phyloP scores from a whole-genome alignment of 441 rosid genomes.

The Syzygium malaccense region DNA sequence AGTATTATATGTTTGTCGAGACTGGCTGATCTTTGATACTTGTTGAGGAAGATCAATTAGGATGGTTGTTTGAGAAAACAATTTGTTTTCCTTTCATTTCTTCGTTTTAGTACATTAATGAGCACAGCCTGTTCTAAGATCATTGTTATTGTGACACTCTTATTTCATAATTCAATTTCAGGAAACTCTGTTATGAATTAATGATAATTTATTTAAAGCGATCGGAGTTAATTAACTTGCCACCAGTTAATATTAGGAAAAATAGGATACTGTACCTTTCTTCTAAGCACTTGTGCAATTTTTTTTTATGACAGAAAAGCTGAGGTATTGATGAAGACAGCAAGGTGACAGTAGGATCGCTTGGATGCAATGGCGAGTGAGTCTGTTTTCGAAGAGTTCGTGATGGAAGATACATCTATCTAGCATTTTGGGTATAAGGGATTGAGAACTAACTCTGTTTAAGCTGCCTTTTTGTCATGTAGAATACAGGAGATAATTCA shows the following conservation, averaged over 20 bases:
- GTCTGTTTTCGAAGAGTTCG: not conserved
- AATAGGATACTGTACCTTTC: not conserved
- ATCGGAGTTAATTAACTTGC: not conserved
- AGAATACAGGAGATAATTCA: not conserved
- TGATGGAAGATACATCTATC: not conserved
- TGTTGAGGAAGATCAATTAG: not conserved
- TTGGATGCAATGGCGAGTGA: not conserved
- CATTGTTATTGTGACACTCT: not conserved
- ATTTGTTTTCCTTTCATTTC: not conserved
- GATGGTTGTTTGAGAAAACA: not conserved
- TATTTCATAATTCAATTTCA: not conserved
- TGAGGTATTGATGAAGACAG: not conserved
- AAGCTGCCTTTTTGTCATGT: not conserved
- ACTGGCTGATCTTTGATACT: not conserved
- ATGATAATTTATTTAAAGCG: not conserved
- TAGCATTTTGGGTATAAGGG: not conserved
- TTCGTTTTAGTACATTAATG: not conserved
- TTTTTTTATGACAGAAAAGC: not conserved
- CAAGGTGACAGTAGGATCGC: not conserved
- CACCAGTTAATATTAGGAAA: not conserved
- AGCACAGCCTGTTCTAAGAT: not conserved
- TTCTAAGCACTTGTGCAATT: not conserved
- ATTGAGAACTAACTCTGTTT: not conserved
- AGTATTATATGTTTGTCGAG: not conserved
- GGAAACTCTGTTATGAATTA: not conserved